Base-by-base conservation (phyloP, 2,329 filamentous ascomycete genomes). In the Tolypocladium album region DNA sequence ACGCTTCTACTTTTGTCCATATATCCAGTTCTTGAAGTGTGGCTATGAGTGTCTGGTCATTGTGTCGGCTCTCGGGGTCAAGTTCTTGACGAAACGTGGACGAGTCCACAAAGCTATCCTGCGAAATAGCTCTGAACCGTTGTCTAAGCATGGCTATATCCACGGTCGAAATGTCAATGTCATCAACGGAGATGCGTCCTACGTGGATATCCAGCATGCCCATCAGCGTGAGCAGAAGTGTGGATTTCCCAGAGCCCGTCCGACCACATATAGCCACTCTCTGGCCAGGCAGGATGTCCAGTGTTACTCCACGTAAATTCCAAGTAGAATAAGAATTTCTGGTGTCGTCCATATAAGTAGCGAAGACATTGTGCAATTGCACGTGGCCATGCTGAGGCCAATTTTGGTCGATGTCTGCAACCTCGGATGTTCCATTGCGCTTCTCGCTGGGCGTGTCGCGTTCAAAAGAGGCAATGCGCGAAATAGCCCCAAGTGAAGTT, bases 401-500 rank as follows among this genome's bases (percentile, higher is more conserved):
- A 31, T 55, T 31, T 8, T 31, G 24, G 15, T 55, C 52, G 12
- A 36, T 15, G 20, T 13, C 17, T 5, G 27, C n/a, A 1, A 17
- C n/a, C 17, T 13, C 20, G 15, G 24, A 31, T 13, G 7, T 3
- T 34, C 8, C 31, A 36, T 55, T 31, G 17, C 17, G 52, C 24
- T 8, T 31, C 52, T 55, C 52, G 27, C 31, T 36, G 7, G 56
- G 56, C 4, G 56, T 58, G 9, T 47, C 31, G 12, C 20, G n/a
- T 22, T 45, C 42, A 31, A 58, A 58, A 13, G 31, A 4, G 4
- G 20, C 31, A 38, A 67, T 65, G 2, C 67, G 64, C 13, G 67
- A 60, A n/a, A 70, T 64, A 5, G 68, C 67, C 1, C 67, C 68
- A 5, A 70, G 39, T 1, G 67, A 67, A 8, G 66, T 69, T 58